Conservation (phyloP, 2,329 filamentous ascomycete genomes). For the Dactylonectria macrodidyma region DNA sequence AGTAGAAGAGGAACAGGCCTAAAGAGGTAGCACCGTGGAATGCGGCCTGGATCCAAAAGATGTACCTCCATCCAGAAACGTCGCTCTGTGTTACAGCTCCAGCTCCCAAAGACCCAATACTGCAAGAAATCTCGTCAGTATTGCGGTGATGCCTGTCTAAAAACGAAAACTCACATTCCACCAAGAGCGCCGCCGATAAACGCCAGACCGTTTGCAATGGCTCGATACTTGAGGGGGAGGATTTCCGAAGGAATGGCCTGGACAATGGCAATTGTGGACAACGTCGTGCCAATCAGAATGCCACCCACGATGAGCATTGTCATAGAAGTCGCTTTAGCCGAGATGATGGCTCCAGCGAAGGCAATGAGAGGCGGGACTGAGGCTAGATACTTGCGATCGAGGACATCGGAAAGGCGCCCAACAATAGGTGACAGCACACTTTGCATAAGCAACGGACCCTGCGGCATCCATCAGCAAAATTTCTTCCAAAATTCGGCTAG, state of each 20-base stretch:
- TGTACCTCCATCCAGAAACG: conserved; percentile 25
- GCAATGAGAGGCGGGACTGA: conserved; percentile 24
- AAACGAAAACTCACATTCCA: conserved; percentile 14
- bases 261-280: conserved; percentile 20
- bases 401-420: conserved; percentile 24
- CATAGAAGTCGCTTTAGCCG: conserved; percentile 25
- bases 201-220: conserved; percentile 22
- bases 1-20: conserved; percentile 18
- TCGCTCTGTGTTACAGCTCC: conserved; percentile 19
- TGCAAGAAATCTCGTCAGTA: not conserved
- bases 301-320: conserved; percentile 18
- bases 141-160: not conserved
- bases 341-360: conserved; percentile 21
- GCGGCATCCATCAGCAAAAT: not conserved
- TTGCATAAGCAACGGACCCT: conserved; percentile 25
- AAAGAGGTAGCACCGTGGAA: conserved; percentile 21
- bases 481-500: not conserved
- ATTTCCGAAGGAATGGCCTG: conserved; percentile 27
- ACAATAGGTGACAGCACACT: conserved; percentile 21
- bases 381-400: conserved; percentile 25
- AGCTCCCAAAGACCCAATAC: conserved; percentile 22
- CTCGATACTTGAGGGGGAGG: conserved; percentile 24
- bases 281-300: conserved; percentile 20
- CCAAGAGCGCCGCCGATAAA: conserved; percentile 24
- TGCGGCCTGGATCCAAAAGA: conserved; percentile 25